phyloP scores from a whole-genome alignment of 2,329 filamentous ascomycete species.

The Stenocarpella maydis region DNA sequence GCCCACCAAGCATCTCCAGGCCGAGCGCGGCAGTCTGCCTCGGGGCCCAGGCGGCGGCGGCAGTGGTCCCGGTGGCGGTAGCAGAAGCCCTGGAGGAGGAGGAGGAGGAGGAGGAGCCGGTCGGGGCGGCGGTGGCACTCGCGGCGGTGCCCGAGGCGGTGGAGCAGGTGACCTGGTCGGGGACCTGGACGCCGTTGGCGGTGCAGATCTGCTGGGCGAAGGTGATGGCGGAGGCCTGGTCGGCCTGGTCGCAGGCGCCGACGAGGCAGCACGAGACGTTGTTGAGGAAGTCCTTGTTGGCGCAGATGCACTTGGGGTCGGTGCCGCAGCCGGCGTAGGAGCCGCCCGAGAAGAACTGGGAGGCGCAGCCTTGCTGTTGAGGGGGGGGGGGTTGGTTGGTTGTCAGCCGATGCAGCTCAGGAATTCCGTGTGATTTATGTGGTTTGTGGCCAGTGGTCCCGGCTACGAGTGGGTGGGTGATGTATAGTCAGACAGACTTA shows the following conservation, averaged over 20 bases:
- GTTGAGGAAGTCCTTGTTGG: slow-evolving; percentile 49
- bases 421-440: not conserved
- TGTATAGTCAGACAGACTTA: slow-evolving; percentile 47
- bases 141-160: slow-evolving; percentile 32
- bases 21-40: slow-evolving; percentile 32
- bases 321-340: slow-evolving; percentile 47
- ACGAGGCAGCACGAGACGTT: slow-evolving; percentile 50
- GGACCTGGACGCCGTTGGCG: slow-evolving; percentile 45
- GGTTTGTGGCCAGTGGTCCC: not conserved
- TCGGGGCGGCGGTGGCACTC: slow-evolving; percentile 30
- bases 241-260: slow-evolving; percentile 41
- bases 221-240: slow-evolving; percentile 43
- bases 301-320: slow-evolving; percentile 53
- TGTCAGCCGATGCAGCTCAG: not conserved
- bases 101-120: slow-evolving; percentile 23
- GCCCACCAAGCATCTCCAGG: slow-evolving; percentile 32
- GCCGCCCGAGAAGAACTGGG: slow-evolving; percentile 40
- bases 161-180: slow-evolving; percentile 44
- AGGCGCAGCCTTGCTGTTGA: slow-evolving; percentile 44
- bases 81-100: slow-evolving; percentile 28
- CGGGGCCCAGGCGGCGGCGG: slow-evolving; percentile 27
- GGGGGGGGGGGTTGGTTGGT: not conserved
- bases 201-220: slow-evolving; percentile 46
- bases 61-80: slow-evolving; percentile 22
- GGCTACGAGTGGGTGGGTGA: too few species aligned